Evolutionary conservation across 768 basidiomycete genomes (phyloP), one percentile per base, ranked within the genome.

Genomic region (Symmetrospora coprosmae): DNA sequence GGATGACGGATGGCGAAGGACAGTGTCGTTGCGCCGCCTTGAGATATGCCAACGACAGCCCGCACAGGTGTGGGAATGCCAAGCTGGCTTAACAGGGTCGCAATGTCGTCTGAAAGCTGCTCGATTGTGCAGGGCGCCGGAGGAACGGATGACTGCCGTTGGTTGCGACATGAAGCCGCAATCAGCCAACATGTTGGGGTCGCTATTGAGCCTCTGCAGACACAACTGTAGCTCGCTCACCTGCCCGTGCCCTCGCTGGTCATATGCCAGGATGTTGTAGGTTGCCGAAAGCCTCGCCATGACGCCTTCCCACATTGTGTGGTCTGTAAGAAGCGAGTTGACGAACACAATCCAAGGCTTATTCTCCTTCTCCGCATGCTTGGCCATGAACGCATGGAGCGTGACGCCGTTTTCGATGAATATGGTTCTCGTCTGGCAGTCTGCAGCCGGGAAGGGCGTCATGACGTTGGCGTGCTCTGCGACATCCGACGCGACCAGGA

Each of bases 401-500:
- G 55, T 58, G 23, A 58, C 55, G 4, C 43, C 55, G 4, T 58
- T 58, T 4, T 43, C 55, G 16, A 58, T 43, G 55, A 58, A 58
- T 17, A 58, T 31, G n/a, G 55, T 58, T 16, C 55, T 43, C 33
- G 40, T 40, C 23, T 11, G 11, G 55, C 55, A 58, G n/a, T 58
- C 41, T 14, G 60, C 49, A 43, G 39, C 31, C 27, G 61, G 61
- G 25, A 40, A 47, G 23, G 68, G 68, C 0, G 66, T 55, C 14
- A 64, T 55, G 3, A 69, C 63, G n/a, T 46, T 63, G 14, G 76
- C 74, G 64, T 76, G 70, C 8, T 81, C 81, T 50, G 76, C 79
- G 1, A 84, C 79, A 64, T 84, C 81, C 13, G 80, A 74, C 0
- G 81, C 76, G 13, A 82, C 72, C 30, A 84, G 73, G 65, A 83